Evolutionary conservation across 305 asterid genomes (phyloP).

Genomic region (Fraxinus dipetala): DNA sequence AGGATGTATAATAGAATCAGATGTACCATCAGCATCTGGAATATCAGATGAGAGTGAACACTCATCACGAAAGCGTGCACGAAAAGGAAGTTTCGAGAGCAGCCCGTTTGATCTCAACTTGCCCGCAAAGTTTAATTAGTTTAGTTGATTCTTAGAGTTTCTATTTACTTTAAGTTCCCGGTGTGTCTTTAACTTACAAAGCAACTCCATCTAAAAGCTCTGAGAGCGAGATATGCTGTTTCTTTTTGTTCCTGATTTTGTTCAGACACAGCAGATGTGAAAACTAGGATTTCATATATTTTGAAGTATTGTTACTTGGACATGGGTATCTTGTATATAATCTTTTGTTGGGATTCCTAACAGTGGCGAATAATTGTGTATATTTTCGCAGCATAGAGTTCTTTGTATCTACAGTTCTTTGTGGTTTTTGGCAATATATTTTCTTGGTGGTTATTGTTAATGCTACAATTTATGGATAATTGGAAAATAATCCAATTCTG

Average conservation of each 20-base stretch:
- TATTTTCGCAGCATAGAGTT: not conserved
- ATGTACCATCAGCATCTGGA: conserved; percentile 52
- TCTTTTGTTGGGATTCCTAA: conserved; percentile 13
- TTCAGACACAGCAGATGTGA: conserved; percentile 4
- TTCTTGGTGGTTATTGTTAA: not conserved
- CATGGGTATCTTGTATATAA: conserved; percentile 6
- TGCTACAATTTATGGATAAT: not conserved
- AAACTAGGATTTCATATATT: conserved; percentile 7
- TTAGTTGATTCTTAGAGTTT: conserved; percentile 28
- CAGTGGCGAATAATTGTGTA: conserved; percentile 16
- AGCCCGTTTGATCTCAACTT: conserved; percentile 62
- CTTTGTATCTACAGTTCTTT: not conserved
- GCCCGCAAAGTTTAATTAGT: conserved; percentile 53
- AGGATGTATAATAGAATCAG: conserved; percentile 39
- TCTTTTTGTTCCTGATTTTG: not conserved
- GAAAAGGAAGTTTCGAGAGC: conserved; percentile 34
- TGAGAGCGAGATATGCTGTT: not conserved
- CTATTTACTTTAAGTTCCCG: conserved; percentile 5
- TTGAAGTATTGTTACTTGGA: not conserved
- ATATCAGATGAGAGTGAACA: conserved; percentile 38
- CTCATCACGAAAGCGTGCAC: conserved; percentile 58
- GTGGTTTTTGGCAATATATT: not conserved
- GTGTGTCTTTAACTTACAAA: conserved; percentile 26
- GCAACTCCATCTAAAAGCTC: not conserved
- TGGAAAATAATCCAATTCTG: not conserved